Evolutionary conservation across 345 rosid species (phyloP), one percentile per base, ranked within the genome.

Genomic region (Trapa incisa): DNA sequence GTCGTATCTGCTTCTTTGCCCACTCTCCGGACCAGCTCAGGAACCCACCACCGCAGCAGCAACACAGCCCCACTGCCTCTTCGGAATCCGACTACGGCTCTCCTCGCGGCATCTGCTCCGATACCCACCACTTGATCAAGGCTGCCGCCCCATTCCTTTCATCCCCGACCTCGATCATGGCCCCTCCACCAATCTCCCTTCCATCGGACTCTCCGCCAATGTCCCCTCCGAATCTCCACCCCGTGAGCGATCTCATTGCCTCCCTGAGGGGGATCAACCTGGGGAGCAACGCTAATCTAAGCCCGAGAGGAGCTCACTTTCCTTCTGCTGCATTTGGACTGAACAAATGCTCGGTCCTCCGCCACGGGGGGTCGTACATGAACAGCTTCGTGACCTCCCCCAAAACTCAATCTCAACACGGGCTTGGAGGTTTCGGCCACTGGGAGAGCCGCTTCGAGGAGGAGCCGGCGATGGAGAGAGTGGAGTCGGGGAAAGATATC

Each of bases 1-100:
- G 97, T n/a, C 80, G 80, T 62, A 87, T 91, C 56, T 91, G 96
- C 61, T 89, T 91, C 76, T 91, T 91, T 15, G 96, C 96, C 68
- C 97, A 91, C 73, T 77, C 92, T 35, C 85, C 86, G 5, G 94
- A 89, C 68, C 88, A 92, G 83, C 96, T 92, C 0, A 76, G 98
- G 2, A 63, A 77, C 45, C 41, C 79, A 3, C 75, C 82, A 8
- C 79, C 61, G 71, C 80, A 74, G 68, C 77, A 66, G 71, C 80
- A 74, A 66, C 77, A 66, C n/a, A 68, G 67, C n/a, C 67, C 75
- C 36, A 67, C 29, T 22, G 29, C 75, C 17, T 71, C 80, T 0
- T 67, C 37, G 2, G 86, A 82, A 35, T 32, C 67, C 16, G 86
- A 83, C n/a, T 78, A 69, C 53, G 81, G 80, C 57, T 79, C 80